Base-by-base conservation (phyloP, 495 filamentous ascomycete species). In the Cercophora newfieldiana region DNA sequence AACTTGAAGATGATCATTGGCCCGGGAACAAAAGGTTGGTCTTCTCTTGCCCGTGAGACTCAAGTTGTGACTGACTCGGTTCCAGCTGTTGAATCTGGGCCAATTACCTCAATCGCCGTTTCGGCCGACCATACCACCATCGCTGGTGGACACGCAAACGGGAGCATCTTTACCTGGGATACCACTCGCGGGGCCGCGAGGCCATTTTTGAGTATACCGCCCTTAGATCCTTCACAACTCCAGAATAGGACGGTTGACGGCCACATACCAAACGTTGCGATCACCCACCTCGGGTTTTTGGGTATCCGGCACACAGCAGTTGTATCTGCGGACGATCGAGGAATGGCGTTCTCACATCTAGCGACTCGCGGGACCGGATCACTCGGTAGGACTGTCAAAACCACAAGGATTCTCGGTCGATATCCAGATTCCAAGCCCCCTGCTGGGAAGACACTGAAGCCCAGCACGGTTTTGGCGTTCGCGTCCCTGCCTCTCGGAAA, bases 321-420 rank as follows among this genome's bases (percentile, higher is more conserved):
- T n/a, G 92, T 97, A 26, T 99, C 95, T n/a, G 94, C 94, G 0
- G 93, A 99, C 75, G 92, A 94, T 71, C 85, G 86, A 47, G 95
- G 95, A 51, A 98, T 99, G 95, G 94, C 94, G 8, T 99, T 99
- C 74, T 97, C 96, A 7, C 96, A 98, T 76, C 83, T 98, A 30
- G 96, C 95, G 28, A 97, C 93, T 16, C 81, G 95, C 67, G 95
- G 95, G 21, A 89, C 94, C 67, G 94, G 96, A 7, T 85, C 93
- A 25, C 83, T 98, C 37, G 92, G 87, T 12, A 87, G 95, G 67
- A 89, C 86, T 1, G 90, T 99, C 61, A 97, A 92, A 77, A 94
- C 92, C 8, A 93, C 90, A 10, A 85, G 96, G 66, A 93, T 98
- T 53, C 79, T 99, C 37, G 95, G 95, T 19, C 88, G 95, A 50